phyloP scores from a whole-genome alignment of 345 rosid species.

The Pelargonium nanum region DNA sequence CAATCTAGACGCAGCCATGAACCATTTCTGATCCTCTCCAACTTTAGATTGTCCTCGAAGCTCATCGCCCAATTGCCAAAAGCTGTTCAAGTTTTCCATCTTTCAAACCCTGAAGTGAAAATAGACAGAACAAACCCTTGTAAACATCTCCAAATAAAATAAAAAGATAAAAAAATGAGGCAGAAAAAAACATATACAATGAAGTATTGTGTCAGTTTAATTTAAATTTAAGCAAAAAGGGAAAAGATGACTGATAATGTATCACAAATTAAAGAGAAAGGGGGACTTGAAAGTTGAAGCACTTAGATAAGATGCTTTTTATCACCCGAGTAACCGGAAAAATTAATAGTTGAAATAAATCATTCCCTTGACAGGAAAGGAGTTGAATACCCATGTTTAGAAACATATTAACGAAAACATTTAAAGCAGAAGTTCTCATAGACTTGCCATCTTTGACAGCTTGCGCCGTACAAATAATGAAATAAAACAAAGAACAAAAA shows the following conservation, averaged over 20 bases:
- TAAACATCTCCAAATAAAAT: neutral
- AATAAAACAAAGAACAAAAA: too few species aligned
- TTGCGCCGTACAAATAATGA: too few species aligned
- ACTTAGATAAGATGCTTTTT: neutral
- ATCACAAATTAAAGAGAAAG: too few species aligned
- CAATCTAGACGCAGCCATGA: conserved; percentile 72
- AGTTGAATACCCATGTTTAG: neutral
- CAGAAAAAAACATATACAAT: too few species aligned
- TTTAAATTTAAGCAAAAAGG: too few species aligned
- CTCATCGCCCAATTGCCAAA: conserved; percentile 95
- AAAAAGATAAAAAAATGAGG: too few species aligned
- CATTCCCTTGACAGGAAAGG: neutral
- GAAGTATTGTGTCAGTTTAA: neutral
- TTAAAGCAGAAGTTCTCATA: neutral
- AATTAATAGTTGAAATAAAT: neutral
- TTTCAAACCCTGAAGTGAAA: conserved; percentile 14
- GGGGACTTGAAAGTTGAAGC: neutral
- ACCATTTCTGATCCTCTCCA: conserved; percentile 83
- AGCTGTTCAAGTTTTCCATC: conserved; percentile 56
- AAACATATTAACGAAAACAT: neutral
- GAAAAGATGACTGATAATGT: too few species aligned
- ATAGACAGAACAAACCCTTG: neutral
- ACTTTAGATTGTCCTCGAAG: conserved; percentile 80
- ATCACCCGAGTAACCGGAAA: neutral
- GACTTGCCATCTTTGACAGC: neutral